A percentile compares a stretch with the other conserved stretches of the same genome.
These are phyloP conservation scores for Pythium vanterpoolii DNA, from an alignment of 352 stramenopile genomes.

Conservation along the genomic window DNA sequence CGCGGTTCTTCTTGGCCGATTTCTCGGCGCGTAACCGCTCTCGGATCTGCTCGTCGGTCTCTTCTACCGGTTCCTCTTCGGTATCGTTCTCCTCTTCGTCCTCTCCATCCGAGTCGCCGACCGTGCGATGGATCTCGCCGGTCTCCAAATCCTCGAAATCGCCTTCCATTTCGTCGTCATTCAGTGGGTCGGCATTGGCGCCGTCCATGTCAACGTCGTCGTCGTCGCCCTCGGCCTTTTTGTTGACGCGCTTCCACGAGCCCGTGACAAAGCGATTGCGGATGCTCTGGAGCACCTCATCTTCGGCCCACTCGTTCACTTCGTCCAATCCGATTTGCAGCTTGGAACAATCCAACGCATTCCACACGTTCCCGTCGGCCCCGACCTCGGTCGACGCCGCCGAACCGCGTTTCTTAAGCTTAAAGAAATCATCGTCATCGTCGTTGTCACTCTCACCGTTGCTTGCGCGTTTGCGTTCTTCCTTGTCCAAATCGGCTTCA, in stretches of 20 bases:
- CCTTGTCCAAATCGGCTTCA: constrained; percentile 63
- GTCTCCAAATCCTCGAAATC: constrained; percentile 99
- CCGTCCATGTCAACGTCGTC: constrained; percentile 41
- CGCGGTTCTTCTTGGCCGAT: constrained; percentile 84
- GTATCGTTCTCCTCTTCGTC: constrained; percentile 36
- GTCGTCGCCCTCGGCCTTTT: constrained; percentile 39
- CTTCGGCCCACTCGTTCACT: constrained; percentile 71
- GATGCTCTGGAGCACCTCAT: constrained; percentile 72
- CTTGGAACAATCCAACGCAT: constrained; percentile 77
- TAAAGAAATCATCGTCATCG: constrained; percentile 78
- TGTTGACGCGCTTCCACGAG: constrained; percentile 87
- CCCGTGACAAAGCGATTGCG: constrained; percentile 96
- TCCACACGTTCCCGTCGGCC: constrained; percentile 61
- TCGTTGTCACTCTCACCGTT: constrained; percentile 44
- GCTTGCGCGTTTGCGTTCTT: constrained; percentile 31
- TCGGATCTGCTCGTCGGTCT: constrained; percentile 80
- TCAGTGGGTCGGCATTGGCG: constrained; percentile 46
- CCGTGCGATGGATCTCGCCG: constrained; percentile 61
- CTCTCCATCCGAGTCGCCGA: constrained; percentile 14
- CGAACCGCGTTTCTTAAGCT: constrained; percentile 50
- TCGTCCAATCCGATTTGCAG: constrained; percentile 71
- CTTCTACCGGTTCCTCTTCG: constrained; percentile 33
- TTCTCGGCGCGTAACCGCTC: constrained; percentile 89
- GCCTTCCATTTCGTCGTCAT: constrained; percentile 91
- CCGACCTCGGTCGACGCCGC: constrained; percentile 22